phyloP scores from a whole-genome alignment of 176 grass and related monocot species.

The Raddia guianensis region DNA sequence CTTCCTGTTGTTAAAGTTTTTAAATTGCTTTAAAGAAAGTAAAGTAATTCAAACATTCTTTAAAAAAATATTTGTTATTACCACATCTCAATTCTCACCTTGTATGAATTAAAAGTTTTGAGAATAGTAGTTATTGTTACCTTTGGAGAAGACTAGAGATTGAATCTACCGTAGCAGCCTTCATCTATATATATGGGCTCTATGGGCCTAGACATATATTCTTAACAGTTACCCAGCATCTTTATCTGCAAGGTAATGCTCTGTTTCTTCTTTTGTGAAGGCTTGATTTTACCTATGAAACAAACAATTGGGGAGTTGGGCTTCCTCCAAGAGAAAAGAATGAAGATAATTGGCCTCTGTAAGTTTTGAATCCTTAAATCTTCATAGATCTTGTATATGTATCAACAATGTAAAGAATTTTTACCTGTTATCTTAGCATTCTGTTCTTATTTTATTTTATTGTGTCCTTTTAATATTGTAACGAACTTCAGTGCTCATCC shows the following conservation, averaged over 20 bases:
- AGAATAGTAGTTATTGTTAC: not conserved
- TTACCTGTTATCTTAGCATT: not conserved
- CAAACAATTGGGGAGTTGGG: conserved; percentile 95
- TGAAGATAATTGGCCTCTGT: conserved; percentile 78
- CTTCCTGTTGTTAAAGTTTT: not conserved
- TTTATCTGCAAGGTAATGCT: conserved; percentile 23
- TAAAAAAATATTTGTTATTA: not conserved
- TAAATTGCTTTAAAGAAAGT: not conserved
- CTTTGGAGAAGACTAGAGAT: no score
- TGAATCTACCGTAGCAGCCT: no score
- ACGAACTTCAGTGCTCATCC: conserved; percentile 7
- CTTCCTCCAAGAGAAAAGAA: conserved; percentile 95
- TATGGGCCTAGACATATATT: no score
- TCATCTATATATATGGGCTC: no score
- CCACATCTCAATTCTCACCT: not conserved
- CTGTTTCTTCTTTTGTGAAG: conserved; percentile 51
- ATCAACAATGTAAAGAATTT: not conserved
- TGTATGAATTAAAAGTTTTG: conserved; percentile 22
- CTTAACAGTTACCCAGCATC: not conserved
- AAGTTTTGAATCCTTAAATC: conserved; percentile 38
- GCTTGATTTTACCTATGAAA: conserved; percentile 90
- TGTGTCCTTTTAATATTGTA: conserved; percentile 2
- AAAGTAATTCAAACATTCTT: conserved; percentile 4
- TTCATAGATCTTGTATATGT: conserved; percentile 14
- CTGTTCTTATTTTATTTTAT: not conserved